Conservation (phyloP, 805 yeast species). For the Yarrowia osloensis region DNA sequence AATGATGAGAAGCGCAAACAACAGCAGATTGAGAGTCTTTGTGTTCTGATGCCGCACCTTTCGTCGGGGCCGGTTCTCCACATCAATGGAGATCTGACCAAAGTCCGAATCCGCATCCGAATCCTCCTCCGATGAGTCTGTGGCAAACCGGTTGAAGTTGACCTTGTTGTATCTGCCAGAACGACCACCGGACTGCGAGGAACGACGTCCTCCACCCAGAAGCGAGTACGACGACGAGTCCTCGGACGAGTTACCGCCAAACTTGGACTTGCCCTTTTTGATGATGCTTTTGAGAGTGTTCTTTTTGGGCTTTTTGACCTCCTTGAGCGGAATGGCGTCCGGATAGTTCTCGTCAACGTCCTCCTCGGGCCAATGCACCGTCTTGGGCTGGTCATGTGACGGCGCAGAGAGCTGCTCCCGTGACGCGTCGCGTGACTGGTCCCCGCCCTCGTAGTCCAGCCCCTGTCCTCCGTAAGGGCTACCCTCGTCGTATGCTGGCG, state of each 20-base stretch:
- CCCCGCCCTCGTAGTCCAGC: neutral
- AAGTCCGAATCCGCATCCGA: slow-evolving; percentile 15
- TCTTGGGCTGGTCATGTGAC: slow-evolving; percentile 1
- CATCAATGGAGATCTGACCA: slow-evolving; percentile 25
- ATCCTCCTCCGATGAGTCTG: slow-evolving; percentile 17
- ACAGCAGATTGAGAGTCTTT: neutral
- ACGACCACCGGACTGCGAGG: slow-evolving; percentile 5
- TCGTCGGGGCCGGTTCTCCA: slow-evolving; percentile 15
- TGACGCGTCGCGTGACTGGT: neutral
- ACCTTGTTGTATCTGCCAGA: slow-evolving; percentile 18
- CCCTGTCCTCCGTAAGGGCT: neutral
- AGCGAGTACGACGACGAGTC: slow-evolving; percentile 13
- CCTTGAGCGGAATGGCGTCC: slow-evolving; percentile 17
- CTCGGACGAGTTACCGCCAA: slow-evolving; percentile 12
- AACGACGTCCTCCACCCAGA: slow-evolving; percentile 10
- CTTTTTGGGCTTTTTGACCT: slow-evolving; percentile 7
- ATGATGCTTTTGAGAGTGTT: slow-evolving; percentile 15
- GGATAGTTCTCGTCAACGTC: slow-evolving; percentile 5
- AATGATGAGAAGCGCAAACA: slow-evolving; percentile 15
- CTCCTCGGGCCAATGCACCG: slow-evolving; percentile 22
- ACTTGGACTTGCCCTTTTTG: slow-evolving; percentile 30
- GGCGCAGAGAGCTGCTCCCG: neutral
- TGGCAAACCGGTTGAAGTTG: slow-evolving; percentile 11
- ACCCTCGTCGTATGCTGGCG: neutral
- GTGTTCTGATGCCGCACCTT: slow-evolving; percentile 8